phyloP scores from a whole-genome alignment of 2,329 filamentous ascomycete species.

The Colletotrichum tabaci region DNA sequence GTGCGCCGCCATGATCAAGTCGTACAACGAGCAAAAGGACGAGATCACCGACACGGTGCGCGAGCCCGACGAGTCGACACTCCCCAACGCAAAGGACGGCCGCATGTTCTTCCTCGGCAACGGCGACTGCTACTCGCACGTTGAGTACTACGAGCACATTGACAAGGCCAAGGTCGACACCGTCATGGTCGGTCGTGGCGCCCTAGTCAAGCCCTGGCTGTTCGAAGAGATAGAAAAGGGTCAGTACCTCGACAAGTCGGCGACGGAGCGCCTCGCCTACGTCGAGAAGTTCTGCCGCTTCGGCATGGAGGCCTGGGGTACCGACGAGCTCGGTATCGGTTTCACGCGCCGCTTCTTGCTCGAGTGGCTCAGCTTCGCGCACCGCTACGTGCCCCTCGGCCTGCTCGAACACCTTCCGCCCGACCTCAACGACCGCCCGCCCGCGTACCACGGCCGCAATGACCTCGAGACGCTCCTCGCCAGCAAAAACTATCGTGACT shows the following conservation, averaged over 20 bases:
- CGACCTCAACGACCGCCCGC: slow-evolving; percentile 89
- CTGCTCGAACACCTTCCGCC: slow-evolving; percentile 91
- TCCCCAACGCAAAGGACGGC: slow-evolving; percentile 75
- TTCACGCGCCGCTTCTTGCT: slow-evolving; percentile 92
- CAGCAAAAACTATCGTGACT: slow-evolving; percentile 94
- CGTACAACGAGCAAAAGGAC: slow-evolving; percentile 79
- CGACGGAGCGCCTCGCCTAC: slow-evolving; percentile 86
- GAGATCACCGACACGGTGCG: slow-evolving; percentile 80
- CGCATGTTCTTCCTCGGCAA: slow-evolving; percentile 95
- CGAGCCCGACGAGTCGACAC: slow-evolving; percentile 82
- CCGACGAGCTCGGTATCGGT: slow-evolving; percentile 93
- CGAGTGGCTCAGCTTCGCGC: slow-evolving; percentile 95
- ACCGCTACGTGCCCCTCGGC: slow-evolving; percentile 92
- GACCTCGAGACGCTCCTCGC: slow-evolving; percentile 95
- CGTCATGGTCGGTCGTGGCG: slow-evolving; percentile 98
- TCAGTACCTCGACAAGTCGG: slow-evolving; percentile 96
- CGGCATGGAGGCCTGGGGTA: slow-evolving; percentile 94
- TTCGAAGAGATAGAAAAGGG: slow-evolving; percentile 95
- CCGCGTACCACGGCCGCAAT: slow-evolving; percentile 85
- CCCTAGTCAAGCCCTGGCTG: slow-evolving; percentile 97
- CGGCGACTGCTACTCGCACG: slow-evolving; percentile 94
- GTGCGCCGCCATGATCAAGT: slow-evolving; percentile 86
- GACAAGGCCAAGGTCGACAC: slow-evolving; percentile 85
- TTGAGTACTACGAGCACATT: slow-evolving; percentile 87
- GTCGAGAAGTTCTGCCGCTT: slow-evolving; percentile 92